These are phyloP conservation scores for Aspergillus cejpii DNA, from an alignment of 2,329 filamentous ascomycete genomes.

Conservation along the genomic window DNA sequence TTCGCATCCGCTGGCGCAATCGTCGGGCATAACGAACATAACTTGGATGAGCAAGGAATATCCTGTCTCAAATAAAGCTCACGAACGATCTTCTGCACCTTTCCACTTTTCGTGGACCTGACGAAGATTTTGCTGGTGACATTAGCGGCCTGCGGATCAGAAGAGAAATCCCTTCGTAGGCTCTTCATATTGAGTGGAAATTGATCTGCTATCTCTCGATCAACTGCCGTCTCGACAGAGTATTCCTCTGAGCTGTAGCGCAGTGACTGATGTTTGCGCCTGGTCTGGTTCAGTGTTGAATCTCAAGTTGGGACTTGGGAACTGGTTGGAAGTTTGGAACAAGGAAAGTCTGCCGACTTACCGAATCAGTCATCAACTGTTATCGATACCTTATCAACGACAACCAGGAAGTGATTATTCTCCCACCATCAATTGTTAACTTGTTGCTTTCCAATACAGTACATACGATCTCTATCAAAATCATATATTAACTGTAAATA, in stretches of 20 bases:
- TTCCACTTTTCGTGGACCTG: conserved; percentile 87
- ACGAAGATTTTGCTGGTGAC: conserved; percentile 96
- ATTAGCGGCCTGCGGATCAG: conserved; percentile 57
- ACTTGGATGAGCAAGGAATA: conserved; percentile 89
- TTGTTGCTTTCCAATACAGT: not conserved
- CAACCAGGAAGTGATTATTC: too few relatives aligned
- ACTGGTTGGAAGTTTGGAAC: too few relatives aligned
- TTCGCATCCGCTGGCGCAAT: conserved; percentile 72
- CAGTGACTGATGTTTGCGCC: conserved; percentile 12
- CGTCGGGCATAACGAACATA: conserved; percentile 70
- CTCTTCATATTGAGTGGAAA: conserved; percentile 50
- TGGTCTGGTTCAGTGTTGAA: conserved; percentile 13
- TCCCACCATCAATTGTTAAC: too few relatives aligned
- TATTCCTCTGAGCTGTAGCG: conserved; percentile 19
- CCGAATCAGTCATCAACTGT: conserved; percentile 2
- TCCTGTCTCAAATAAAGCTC: conserved; percentile 94
- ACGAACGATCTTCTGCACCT: conserved; percentile 97
- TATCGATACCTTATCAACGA: not conserved
- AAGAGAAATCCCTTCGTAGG: conserved; percentile 51
- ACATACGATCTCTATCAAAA: not conserved
- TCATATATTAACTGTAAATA: not conserved
- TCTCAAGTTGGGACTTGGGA: conserved; percentile 9
- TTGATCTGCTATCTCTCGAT: conserved; percentile 8
- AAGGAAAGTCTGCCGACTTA: conserved; percentile 20
- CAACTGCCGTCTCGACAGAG: conserved; percentile 2